Percentiles rank a stretch among this genome's conserved stretches.
Evolutionary conservation across 805 yeast genomes (phyloP).

Genomic region (Suhomyces sp.): DNA sequence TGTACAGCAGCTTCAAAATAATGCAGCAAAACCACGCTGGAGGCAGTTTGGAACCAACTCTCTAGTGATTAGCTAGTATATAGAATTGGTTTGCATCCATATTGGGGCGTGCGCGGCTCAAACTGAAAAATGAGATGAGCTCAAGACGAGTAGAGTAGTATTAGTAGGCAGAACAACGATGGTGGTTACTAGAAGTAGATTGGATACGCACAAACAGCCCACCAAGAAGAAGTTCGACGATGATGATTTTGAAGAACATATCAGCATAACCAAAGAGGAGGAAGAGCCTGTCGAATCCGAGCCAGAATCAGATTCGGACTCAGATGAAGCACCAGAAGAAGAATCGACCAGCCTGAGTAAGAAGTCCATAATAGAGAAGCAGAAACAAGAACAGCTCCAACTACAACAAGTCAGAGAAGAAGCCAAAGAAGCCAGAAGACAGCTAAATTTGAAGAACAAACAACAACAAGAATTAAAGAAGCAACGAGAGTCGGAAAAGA

Average conservation of each 20-base stretch:
- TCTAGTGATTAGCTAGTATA: constrained; percentile 11
- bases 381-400: constrained; percentile 19
- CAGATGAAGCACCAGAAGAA: constrained; percentile 45
- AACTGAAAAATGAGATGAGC: constrained; percentile 6
- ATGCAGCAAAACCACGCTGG: constrained; percentile 30
- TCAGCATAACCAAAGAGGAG: not conserved
- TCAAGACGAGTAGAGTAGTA: not conserved
- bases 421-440: constrained; percentile 37
- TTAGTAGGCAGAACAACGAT: constrained; percentile 10
- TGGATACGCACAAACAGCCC: constrained; percentile 13
- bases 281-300: constrained; percentile 6
- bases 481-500: constrained; percentile 12
- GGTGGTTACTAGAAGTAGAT: constrained; percentile 31
- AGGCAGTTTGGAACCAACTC: constrained; percentile 35
- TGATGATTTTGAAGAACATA: constrained; percentile 14
- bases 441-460: constrained; percentile 28
- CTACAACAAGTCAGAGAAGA: constrained; percentile 24
- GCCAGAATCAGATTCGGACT: constrained; percentile 17
- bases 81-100: not conserved
- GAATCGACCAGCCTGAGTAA: constrained; percentile 34
- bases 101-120: constrained; percentile 8
- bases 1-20: constrained; percentile 20
- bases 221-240: constrained; percentile 34
- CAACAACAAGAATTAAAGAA: constrained; percentile 36
- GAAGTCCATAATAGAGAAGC: constrained; percentile 23